Evolutionary conservation across 2,329 filamentous ascomycete genomes (phyloP), one percentile per base, ranked within the genome.

Genomic region (Colletotrichum paranaense): DNA sequence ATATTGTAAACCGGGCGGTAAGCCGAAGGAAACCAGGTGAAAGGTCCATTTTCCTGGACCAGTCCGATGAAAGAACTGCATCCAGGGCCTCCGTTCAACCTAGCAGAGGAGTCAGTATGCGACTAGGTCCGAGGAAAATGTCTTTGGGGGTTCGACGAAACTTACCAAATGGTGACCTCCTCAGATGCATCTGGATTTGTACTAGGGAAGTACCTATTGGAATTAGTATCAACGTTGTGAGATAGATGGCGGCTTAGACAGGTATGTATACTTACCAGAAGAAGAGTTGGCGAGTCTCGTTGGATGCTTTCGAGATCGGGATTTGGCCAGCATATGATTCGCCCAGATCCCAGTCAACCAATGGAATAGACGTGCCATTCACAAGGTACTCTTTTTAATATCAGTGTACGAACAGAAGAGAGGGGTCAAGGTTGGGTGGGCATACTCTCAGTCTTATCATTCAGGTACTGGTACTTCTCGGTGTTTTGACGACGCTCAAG

Each of bases 1-100:
- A 77, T 80, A 57, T 84, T 80, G 22, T 84, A 83, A 53, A 86
- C 86, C 0, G 93, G 93, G 19, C 87, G 85, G 69, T 86, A 88
- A 0, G 93, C 95, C 32, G 94, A 94, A 19, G 89, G 86, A 78
- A 92, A 89, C 92, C 92, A 94, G 2, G 88, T 72, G 77, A 94
- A 92, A 0, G 93, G 92, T 0, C 94, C 93, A 77, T 95, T 95
- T 77, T 95, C 94, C 65, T 94, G 92, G 14, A 96, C 79, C 2
- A 95, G 84, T 5, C 92, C 93, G 76, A 91, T 88, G 14, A 94
- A 85, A 1, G 91, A 93, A 38, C 85, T 86, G 76, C 88, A 90
- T 38, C 88, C 88, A 12, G 88, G 88, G 84, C 88, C 38, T 24
- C 42, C 68, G 52, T 73, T 68, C n/a, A 73, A 52, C 64, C 66